These are phyloP conservation scores for Zea luxurians DNA, from an alignment of 176 grass and related monocot genomes.

Conservation along the genomic window DNA sequence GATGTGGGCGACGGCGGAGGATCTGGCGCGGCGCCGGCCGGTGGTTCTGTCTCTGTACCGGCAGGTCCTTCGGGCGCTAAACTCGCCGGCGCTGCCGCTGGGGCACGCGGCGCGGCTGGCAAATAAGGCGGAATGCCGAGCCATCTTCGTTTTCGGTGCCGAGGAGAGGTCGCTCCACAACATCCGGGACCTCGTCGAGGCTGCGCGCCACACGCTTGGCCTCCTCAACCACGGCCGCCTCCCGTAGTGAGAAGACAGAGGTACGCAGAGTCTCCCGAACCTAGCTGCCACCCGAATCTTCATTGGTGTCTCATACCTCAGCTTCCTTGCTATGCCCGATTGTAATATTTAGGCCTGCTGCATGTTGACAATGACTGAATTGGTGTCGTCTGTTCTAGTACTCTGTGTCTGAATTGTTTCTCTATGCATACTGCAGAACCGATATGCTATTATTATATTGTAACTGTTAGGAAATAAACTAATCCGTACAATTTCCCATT, in stretches of 20 bases:
- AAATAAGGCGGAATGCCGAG: conserved; percentile 83
- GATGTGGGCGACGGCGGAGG: conserved; percentile 78
- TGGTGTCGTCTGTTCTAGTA: background rate
- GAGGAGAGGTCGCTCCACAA: conserved; percentile 85
- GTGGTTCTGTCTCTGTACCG: conserved; percentile 74
- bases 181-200: conserved; percentile 72
- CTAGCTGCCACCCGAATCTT: background rate
- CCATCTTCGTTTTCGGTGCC: conserved; percentile 77
- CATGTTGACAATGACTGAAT: background rate
- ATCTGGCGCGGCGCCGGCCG: conserved; percentile 59
- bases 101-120: conserved; percentile 60
- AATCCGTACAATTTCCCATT: too few species aligned
- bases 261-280: background rate
- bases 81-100: conserved; percentile 68
- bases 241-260: conserved; percentile 32
- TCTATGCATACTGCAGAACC: too few species aligned
- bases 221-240: conserved; percentile 72
- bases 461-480: too few species aligned
- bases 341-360: background rate
- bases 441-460: too few species aligned
- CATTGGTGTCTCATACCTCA: conserved; percentile 16
- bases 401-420: background rate
- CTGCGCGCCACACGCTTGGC: conserved; percentile 64
- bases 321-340: conserved; percentile 2
- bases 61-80: conserved; percentile 72